Evolutionary conservation across 2,329 filamentous ascomycete species (phyloP).

Genomic region (Thelonectria discophora): DNA sequence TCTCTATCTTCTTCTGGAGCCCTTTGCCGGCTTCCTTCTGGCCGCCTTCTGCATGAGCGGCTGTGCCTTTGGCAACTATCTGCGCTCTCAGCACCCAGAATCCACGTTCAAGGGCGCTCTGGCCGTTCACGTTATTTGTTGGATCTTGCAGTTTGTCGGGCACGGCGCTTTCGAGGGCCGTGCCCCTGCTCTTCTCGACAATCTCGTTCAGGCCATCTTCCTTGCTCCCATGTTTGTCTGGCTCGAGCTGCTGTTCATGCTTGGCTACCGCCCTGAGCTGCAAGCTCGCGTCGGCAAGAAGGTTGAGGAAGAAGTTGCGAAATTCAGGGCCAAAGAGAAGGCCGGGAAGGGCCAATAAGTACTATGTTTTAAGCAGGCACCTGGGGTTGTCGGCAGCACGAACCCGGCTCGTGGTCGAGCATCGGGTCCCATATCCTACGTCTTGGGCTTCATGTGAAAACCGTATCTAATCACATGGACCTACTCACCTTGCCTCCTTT

Average conservation of each 20-base stretch:
- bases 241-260: constrained; percentile 89
- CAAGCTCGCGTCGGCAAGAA: constrained; percentile 81
- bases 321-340: constrained; percentile 70
- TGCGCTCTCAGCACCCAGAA: constrained; percentile 66
- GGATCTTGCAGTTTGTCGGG: constrained; percentile 91
- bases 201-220: constrained; percentile 89
- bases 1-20: constrained; percentile 92
- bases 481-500: background rate
- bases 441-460: background rate
- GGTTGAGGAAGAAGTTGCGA: constrained; percentile 79
- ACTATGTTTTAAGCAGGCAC: background rate
- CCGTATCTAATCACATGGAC: background rate
- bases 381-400: constrained; percentile 11
- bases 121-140: constrained; percentile 75
- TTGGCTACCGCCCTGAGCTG: constrained; percentile 90
- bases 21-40: constrained; percentile 84
- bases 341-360: constrained; percentile 61
- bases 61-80: constrained; percentile 79
- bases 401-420: constrained; percentile 7
- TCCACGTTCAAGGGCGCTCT: constrained; percentile 66
- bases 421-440: background rate
- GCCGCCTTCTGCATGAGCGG: constrained; percentile 79
- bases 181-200: constrained; percentile 89
- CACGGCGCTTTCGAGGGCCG: constrained; percentile 90
- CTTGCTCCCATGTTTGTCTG: constrained; percentile 96